Percentiles rank a stretch among this genome's conserved stretches.
Conservation (phyloP, 2,329 filamentous ascomycete genomes). For the Sporothrix pseudoabietina region DNA sequence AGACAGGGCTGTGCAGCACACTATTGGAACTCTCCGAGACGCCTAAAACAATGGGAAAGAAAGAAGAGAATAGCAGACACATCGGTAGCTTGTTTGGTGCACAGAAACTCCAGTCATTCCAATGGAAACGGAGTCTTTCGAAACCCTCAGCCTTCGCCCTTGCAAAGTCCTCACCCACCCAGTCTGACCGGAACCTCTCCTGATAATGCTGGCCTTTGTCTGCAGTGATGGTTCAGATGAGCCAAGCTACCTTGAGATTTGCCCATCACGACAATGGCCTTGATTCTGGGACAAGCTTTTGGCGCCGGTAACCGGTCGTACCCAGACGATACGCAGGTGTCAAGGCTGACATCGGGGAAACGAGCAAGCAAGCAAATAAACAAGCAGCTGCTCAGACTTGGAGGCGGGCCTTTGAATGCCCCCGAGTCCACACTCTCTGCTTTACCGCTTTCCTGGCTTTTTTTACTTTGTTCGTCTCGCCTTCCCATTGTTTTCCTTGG, state of each 20-base stretch:
- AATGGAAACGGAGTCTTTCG: background rate
- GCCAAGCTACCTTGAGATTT: background rate
- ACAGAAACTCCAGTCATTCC: background rate
- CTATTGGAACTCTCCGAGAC: background rate
- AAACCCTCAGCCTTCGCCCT: background rate
- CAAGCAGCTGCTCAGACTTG: background rate
- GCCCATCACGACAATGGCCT: background rate
- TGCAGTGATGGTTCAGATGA: background rate
- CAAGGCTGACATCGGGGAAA: background rate
- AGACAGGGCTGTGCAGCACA: conserved; percentile 4
- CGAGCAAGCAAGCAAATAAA: background rate
- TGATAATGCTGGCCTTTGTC: background rate
- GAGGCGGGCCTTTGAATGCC: background rate
- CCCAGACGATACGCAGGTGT: background rate
- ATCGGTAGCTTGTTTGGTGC: background rate
- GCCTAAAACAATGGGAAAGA: background rate
- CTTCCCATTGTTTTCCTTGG: background rate
- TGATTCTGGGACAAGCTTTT: conserved; percentile 8
- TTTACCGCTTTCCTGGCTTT: background rate
- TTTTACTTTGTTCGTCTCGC: background rate
- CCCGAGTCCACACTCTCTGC: background rate
- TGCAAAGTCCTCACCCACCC: background rate
- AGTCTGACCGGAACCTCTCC: background rate
- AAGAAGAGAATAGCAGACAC: background rate
- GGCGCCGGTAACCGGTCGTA: background rate